Evolutionary conservation across 1,139 yeast species (phyloP).

Genomic region (Taphrina deformans): DNA sequence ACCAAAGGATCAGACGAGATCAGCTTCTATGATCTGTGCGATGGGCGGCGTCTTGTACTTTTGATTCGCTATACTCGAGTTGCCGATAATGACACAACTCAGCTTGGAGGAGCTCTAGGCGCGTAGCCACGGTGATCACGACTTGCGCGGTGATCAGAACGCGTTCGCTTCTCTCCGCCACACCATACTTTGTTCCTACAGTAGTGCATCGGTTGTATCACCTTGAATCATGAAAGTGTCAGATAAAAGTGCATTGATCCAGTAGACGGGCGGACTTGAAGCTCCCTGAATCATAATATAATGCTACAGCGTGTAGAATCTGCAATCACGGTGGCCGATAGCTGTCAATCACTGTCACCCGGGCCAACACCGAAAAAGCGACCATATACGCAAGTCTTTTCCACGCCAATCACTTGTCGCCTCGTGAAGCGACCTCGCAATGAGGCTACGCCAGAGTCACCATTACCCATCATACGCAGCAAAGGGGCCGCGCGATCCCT

Average conservation of each 20-base stretch:
- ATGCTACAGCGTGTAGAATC: slow-evolving; percentile 11
- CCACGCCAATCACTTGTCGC: slow-evolving; percentile 11
- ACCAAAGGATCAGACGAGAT: no score
- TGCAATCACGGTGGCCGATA: slow-evolving; percentile 10
- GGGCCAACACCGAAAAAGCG: slow-evolving; percentile 3
- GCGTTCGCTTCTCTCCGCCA: background rate
- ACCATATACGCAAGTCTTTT: slow-evolving; percentile 12
- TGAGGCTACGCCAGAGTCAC: slow-evolving; percentile 3
- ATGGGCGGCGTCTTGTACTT: background rate
- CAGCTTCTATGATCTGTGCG: no score
- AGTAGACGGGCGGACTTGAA: background rate
- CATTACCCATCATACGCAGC: background rate
- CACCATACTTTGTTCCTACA: background rate
- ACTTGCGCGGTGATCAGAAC: background rate
- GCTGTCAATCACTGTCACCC: slow-evolving; percentile 7
- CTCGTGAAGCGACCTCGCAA: background rate
- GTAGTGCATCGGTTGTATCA: no score
- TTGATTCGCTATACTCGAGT: no score
- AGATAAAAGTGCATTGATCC: background rate
- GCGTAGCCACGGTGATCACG: background rate
- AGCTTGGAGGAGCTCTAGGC: background rate
- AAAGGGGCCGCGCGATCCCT: background rate
- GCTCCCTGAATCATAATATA: background rate
- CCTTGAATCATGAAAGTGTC: no score
- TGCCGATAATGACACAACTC: background rate